A percentile compares a stretch with the other conserved stretches of the same genome.
Evolutionary conservation across 2,329 filamentous ascomycete species (phyloP).

Genomic region (Gremmenia infestans): DNA sequence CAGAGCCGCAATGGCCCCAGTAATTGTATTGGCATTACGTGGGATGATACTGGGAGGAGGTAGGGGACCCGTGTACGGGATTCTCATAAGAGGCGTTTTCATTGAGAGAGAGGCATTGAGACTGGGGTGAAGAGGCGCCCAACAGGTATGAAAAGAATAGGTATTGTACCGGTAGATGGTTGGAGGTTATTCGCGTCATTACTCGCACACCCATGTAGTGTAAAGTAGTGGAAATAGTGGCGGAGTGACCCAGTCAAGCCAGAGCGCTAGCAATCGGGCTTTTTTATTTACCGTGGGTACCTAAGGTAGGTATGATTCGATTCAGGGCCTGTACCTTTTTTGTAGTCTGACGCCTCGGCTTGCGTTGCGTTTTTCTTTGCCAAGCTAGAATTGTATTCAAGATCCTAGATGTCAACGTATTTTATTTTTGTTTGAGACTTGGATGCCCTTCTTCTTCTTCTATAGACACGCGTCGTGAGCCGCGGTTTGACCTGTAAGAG

Average conservation of each 20-base stretch:
- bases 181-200: constrained; percentile 19
- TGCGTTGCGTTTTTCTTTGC: background rate
- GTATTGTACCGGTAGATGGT: background rate
- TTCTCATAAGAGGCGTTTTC: constrained; percentile 72
- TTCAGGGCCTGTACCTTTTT: too few species aligned
- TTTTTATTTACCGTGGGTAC: too few species aligned
- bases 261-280: too few species aligned
- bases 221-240: background rate
- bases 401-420: too few species aligned
- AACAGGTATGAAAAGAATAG: background rate
- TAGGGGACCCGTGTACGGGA: constrained; percentile 82
- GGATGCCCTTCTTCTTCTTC: constrained; percentile 6
- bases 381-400: too few species aligned
- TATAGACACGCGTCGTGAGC: constrained; percentile 19
- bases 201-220: background rate
- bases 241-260: background rate
- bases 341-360: background rate
- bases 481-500: constrained; percentile 18
- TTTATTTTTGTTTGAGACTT: constrained; percentile 3
- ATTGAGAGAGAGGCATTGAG: constrained; percentile 35
- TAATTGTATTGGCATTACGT: constrained; percentile 59
- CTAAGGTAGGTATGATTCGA: too few species aligned
- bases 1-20: constrained; percentile 73
- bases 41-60: constrained; percentile 73
- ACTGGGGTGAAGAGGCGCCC: background rate